Percentiles rank a stretch among this genome's conserved stretches.
Evolutionary conservation across 306 rosid genomes (phyloP).

Genomic region (Casuarina glauca): DNA sequence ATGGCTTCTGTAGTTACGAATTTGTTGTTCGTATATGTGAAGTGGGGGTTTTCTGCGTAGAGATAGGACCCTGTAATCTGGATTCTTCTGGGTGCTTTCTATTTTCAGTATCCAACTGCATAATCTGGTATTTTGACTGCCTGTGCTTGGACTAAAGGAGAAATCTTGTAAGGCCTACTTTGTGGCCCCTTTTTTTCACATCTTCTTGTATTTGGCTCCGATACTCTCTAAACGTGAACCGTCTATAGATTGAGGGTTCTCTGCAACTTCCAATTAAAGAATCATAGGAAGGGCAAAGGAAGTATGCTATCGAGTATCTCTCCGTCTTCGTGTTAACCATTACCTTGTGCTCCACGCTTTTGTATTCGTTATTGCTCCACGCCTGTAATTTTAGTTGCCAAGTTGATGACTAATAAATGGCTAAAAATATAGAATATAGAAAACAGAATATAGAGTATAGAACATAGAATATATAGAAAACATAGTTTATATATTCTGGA

Average conservation of each 20-base stretch:
- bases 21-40: no score
- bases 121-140: background rate
- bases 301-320: slow-evolving; percentile 79
- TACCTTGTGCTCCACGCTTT: slow-evolving; percentile 88
- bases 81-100: background rate
- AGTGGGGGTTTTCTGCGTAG: background rate
- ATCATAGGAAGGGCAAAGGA: slow-evolving; percentile 82
- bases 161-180: slow-evolving; percentile 79
- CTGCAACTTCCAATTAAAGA: slow-evolving; percentile 63
- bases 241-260: slow-evolving; percentile 66
- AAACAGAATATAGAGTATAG: no score
- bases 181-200: slow-evolving; percentile 66
- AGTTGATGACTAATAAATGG: no score
- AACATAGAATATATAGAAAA: no score
- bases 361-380: slow-evolving; percentile 84
- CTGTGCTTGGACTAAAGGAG: slow-evolving; percentile 24
- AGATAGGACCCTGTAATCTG: background rate
- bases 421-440: no score
- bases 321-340: slow-evolving; percentile 55
- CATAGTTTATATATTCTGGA: no score
- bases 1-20: background rate
- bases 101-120: background rate
- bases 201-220: slow-evolving; percentile 71
- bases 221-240: slow-evolving; percentile 82
- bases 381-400: slow-evolving; percentile 52